Evolutionary conservation across 176 grass and related monocot species (phyloP).

Genomic region (Juncus inflexus): DNA sequence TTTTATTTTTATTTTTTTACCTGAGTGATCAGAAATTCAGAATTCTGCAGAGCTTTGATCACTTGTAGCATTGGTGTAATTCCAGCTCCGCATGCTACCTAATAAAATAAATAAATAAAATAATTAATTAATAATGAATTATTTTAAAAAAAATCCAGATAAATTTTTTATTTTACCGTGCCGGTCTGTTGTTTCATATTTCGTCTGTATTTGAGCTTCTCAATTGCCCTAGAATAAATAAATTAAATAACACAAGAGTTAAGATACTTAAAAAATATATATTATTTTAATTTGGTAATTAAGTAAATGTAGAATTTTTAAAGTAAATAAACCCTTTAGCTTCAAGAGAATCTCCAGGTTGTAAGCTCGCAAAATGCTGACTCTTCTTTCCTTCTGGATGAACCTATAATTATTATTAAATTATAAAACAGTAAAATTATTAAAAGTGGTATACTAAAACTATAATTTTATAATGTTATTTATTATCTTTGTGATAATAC

Average conservation of each 20-base stretch:
- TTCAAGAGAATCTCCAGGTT: conserved; percentile 87
- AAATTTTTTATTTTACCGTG: conserved; percentile 53
- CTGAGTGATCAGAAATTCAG: conserved; percentile 76
- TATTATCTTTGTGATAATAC: conserved; percentile 24
- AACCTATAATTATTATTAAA: conserved; percentile 45
- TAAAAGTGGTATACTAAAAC: not conserved
- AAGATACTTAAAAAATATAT: not conserved
- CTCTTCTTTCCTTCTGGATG: conserved; percentile 96
- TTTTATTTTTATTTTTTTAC: conserved; percentile 13
- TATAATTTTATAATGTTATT: not conserved
- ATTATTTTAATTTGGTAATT: not conserved
- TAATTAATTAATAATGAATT: not conserved
- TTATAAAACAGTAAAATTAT: conserved; percentile 1
- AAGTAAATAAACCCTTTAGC: conserved; percentile 63
- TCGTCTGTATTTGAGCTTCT: conserved; percentile 94
- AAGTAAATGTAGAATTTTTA: not conserved
- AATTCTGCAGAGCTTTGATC: conserved; percentile 80
- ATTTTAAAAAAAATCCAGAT: not conserved
- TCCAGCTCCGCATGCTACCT: conserved; percentile 90
- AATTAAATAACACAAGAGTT: not conserved
- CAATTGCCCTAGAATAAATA: conserved; percentile 55
- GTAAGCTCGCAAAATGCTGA: conserved; percentile 82
- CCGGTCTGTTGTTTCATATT: conserved; percentile 99
- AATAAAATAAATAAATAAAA: conserved; percentile 9
- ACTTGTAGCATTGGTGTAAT: conserved; percentile 98